Base-by-base conservation (phyloP, 352 stramenopile genomes). In the Phytopythium delawarense region DNA sequence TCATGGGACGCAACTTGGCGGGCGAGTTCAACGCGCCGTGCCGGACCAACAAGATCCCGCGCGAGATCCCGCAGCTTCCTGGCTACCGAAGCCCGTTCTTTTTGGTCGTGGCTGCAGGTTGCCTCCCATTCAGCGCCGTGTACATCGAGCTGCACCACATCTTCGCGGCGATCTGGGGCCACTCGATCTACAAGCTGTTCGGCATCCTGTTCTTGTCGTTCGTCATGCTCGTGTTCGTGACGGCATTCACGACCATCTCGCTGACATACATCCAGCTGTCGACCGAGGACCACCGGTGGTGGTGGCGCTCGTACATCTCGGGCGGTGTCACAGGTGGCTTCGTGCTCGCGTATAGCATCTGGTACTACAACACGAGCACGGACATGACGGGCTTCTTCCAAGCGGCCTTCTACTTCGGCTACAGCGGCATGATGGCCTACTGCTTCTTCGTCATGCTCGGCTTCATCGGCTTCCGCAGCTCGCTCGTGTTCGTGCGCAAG, bases 111-210 rank as follows among this genome's bases (percentile, higher is more conserved):
- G 88, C 98, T 42, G 95, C 96, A 7, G 97, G 96, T 20, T 98
- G 98, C 65, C 79, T 99, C 48, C 97, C 97, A 34, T 99, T 99
- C 77, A 98, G 89, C 37, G 96, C 96, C 16, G 98, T 99, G 64
- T 99, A 99, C 86, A 98, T 99, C 69, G 96, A 99, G 75, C 77
- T 99, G 62, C 94, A 99, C 71, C 98, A 98, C 87, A 99, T 99
- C 57, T 99, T 99, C 64, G 94, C 91, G 20, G 93, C 94, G 48
- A 98, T 99, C 63, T 99, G 97, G 97, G 97, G 97, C 58, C 96
- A 99, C 71, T 97, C 98, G 76, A 98, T 99, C 69, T 99, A 99
- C 92, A 98, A 95, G 56, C 81, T 99, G 20, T 99, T 99, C 69
- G 96, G 96, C 49, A 99, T 99, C 63, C 72, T 99, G 42, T 90